A percentile compares a stretch with the other conserved stretches of the same genome.
phyloP scores from a whole-genome alignment of 2,329 filamentous ascomycete species.

The Rhynchosporium graminicola region DNA sequence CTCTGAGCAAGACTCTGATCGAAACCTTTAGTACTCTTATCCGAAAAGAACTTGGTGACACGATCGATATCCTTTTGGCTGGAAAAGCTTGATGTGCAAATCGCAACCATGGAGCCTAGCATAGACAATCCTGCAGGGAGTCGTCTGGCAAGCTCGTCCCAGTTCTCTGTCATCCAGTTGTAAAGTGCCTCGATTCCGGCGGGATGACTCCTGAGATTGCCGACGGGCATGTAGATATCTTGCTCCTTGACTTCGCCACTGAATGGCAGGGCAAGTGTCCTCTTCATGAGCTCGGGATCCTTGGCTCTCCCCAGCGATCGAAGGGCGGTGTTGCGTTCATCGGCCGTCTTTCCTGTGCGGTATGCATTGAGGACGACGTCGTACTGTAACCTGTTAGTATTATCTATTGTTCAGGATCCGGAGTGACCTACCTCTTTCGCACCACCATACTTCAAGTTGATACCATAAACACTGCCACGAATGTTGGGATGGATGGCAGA shows the following conservation, averaged over 20 bases:
- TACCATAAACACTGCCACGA: conserved; percentile 80
- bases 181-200: conserved; percentile 81
- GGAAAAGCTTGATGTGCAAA: conserved; percentile 81
- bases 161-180: conserved; percentile 82
- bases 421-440: conserved; percentile 66
- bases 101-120: conserved; percentile 79
- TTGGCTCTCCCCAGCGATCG: conserved; percentile 79
- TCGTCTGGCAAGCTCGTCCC: conserved; percentile 79
- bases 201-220: conserved; percentile 73
- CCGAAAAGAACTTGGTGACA: conserved; percentile 78
- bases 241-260: conserved; percentile 87
- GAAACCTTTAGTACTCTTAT: conserved; percentile 83
- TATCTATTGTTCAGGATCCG: not conserved
- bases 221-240: conserved; percentile 87
- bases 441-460: conserved; percentile 81
- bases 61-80: conserved; percentile 72
- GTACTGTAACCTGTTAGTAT: conserved; percentile 54
- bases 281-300: conserved; percentile 76
- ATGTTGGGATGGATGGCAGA: conserved; percentile 90
- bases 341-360: conserved; percentile 71
- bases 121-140: conserved; percentile 86
- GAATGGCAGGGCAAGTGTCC: conserved; percentile 73
- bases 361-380: conserved; percentile 75
- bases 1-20: conserved; percentile 89
- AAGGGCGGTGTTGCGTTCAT: conserved; percentile 90